Percentiles rank a stretch among this genome's conserved stretches.
Evolutionary conservation across 768 basidiomycete genomes (phyloP).

Genomic region (Crassisporium funariophilum): DNA sequence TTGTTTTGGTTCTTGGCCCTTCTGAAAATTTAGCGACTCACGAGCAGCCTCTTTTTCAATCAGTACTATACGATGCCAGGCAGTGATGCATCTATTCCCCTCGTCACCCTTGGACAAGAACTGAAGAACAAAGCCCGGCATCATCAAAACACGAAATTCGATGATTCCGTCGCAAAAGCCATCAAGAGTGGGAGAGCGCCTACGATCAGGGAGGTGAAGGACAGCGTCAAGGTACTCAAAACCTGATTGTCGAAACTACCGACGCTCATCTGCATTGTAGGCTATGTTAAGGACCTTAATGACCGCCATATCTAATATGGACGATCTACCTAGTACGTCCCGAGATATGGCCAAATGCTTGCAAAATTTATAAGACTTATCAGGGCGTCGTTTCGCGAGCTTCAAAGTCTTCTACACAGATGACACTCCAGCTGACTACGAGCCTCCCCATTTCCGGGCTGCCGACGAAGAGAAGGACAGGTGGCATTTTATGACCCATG

Average conservation of each 20-base stretch:
- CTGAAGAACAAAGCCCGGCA: constrained; percentile 50
- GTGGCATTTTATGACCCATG: constrained; percentile 84
- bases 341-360: background rate
- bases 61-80: constrained; percentile 75
- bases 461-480: constrained; percentile 73
- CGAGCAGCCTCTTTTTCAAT: background rate
- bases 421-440: constrained; percentile 77
- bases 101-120: constrained; percentile 72
- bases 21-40: background rate
- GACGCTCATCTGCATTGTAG: constrained; percentile 36
- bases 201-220: constrained; percentile 80
- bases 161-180: constrained; percentile 64
- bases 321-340: constrained; percentile 69
- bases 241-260: background rate
- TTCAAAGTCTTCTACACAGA: constrained; percentile 88
- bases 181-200: constrained; percentile 62
- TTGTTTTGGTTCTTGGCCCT: constrained; percentile 23
- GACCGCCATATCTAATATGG: constrained; percentile 79
- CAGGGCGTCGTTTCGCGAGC: constrained; percentile 82
- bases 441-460: constrained; percentile 77
- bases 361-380: background rate
- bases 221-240: constrained; percentile 66
- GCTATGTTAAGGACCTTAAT: constrained; percentile 76
- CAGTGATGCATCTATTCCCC: constrained; percentile 58
- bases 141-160: constrained; percentile 18